These are phyloP conservation scores for Pyricularia grisea DNA, from an alignment of 2,329 filamentous ascomycete genomes.

Conservation along the genomic window DNA sequence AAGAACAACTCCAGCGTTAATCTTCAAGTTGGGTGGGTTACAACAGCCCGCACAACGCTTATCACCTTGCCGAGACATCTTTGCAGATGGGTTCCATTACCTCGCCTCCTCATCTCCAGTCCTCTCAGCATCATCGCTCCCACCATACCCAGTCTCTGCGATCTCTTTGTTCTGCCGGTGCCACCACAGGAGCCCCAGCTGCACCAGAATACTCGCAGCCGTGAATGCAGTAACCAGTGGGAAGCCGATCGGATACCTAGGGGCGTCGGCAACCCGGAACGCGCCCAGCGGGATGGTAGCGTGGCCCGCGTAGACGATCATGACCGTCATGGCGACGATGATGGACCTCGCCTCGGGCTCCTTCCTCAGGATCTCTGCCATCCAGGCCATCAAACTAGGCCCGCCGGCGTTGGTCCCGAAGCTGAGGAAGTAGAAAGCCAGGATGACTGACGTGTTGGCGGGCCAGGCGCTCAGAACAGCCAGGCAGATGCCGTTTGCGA, in stretches of 20 bases:
- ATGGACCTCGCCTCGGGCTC: conserved; percentile 26
- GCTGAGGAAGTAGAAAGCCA: conserved; percentile 26
- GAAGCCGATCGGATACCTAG: conserved; percentile 26
- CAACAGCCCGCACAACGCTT: no score
- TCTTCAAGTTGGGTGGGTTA: neutral
- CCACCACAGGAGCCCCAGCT: conserved; percentile 23
- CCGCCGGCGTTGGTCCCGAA: conserved; percentile 23
- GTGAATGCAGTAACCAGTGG: conserved; percentile 23
- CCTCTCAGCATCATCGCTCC: neutral
- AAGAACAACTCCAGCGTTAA: neutral
- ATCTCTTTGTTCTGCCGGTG: conserved; percentile 13
- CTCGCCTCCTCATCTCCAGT: neutral
- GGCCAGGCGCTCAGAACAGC: conserved; percentile 24
- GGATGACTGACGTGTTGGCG: conserved; percentile 19
- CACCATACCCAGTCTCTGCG: neutral
- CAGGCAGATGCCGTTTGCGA: conserved; percentile 19
- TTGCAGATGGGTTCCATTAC: neutral
- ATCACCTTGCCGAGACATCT: neutral
- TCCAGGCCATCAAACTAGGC: conserved; percentile 26
- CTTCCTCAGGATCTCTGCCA: conserved; percentile 20
- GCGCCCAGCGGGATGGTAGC: conserved; percentile 27
- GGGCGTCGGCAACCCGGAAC: conserved; percentile 23
- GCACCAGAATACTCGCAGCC: conserved; percentile 19
- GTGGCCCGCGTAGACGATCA: conserved; percentile 26
- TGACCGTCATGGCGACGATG: conserved; percentile 26